Evolutionary conservation across 1,284 basidiomycete species (phyloP), one percentile per base, ranked within the genome.

Genomic region (Heliocybe sulcata): DNA sequence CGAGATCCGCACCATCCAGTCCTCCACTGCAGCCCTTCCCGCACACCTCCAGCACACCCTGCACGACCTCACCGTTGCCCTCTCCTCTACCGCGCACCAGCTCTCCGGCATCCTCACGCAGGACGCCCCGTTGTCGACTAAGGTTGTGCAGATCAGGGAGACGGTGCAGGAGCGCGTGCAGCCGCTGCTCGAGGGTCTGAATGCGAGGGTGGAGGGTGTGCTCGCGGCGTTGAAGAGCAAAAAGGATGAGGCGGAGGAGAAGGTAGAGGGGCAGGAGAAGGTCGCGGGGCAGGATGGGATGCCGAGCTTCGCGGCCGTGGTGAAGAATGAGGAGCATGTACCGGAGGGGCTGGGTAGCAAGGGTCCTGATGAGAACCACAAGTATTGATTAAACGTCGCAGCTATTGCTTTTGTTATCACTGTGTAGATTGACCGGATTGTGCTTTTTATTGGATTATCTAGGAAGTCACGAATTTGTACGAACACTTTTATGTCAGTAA

Each of bases 1-100:
- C 22, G 83, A 89, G 60, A 74, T 90, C 47, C 77, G 82, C 59
- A 81, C 78, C 55, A 72, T 90, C 47, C 86, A 87, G 65, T 63
- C 75, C 12, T 82, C 85, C 14, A 79, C 82, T 29, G 65, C 77
- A 3, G 65, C 77, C 2, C 73, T 87, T 45, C 77, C 83, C 6
- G 65, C 77, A 0, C 78, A 82, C 31, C 69, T 86, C 29, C 81
- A 83, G 60, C 65, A 75, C 2, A 73, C 77, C 3, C 76, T 80
- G 63, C 69, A 77, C 14, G 74, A 71, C 51, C 63, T 75, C 51
- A 68, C 76, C 14, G 65, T 70, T 29, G 70, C 77, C 53, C 72
- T 87, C 38, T 69, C 74, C 19, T 67, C 70, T 45, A 74, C 79
- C 3, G 75, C 79, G 56, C 64, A 71, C 23, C 79, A 87, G 29